Percentiles rank a stretch among this genome's conserved stretches.
Evolutionary conservation across 1,139 yeast genomes (phyloP).

Genomic region (Candida dubliniensis): DNA sequence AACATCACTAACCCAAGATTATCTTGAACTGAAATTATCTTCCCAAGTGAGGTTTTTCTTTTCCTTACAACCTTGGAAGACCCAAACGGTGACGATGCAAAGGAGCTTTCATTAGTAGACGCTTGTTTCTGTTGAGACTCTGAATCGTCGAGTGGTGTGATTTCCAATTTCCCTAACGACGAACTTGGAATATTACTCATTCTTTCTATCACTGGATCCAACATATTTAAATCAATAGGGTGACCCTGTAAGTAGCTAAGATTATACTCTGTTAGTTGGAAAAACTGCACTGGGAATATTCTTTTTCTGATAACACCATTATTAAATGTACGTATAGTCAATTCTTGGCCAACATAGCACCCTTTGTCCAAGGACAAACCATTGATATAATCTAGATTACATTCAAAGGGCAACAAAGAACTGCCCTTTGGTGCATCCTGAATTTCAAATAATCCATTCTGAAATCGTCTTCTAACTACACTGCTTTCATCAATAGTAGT

Average conservation of each 20-base stretch:
- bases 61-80: constrained; percentile 30
- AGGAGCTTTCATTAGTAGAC: constrained; percentile 8
- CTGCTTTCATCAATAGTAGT: constrained; percentile 22
- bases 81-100: constrained; percentile 33
- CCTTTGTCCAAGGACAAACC: constrained; percentile 90
- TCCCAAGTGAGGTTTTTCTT: constrained; percentile 54
- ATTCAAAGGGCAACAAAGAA: constrained; percentile 75
- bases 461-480: constrained; percentile 49
- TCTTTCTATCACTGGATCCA: constrained; percentile 19
- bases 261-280: constrained; percentile 21
- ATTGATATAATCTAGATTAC: constrained; percentile 76
- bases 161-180: constrained; percentile 24
- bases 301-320: constrained; percentile 83
- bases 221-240: constrained; percentile 19
- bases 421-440: constrained; percentile 40
- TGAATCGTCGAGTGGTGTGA: constrained; percentile 22
- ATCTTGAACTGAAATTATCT: constrained; percentile 54
- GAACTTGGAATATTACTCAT: constrained; percentile 19
- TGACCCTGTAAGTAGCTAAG: constrained; percentile 17
- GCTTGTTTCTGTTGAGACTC: constrained; percentile 9
- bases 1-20: constrained; percentile 68
- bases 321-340: constrained; percentile 84
- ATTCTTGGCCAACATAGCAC: constrained; percentile 94
- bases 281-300: constrained; percentile 69
- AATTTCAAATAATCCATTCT: constrained; percentile 70